Evolutionary conservation across 331 rosid species (phyloP), one percentile per base, ranked within the genome.

Genomic region (Pyrus hybrid): DNA sequence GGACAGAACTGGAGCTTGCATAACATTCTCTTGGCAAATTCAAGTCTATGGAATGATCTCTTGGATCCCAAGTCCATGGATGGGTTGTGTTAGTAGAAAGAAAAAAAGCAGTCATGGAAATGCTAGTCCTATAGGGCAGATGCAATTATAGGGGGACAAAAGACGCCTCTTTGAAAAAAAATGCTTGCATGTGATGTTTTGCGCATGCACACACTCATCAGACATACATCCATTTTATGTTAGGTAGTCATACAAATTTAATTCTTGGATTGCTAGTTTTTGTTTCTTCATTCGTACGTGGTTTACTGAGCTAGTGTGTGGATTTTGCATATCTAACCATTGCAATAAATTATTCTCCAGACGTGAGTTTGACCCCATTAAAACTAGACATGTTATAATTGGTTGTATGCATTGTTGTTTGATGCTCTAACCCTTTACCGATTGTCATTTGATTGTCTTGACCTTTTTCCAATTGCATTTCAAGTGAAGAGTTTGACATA

Each of bases 311-410:
- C 67, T 74, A 75, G 74, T 65, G 77, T 75, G 80, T 86, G 78
- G 79, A 74, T 70, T 77, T 77, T 79, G 86, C 93, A 91, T 96
- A 89, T 83, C 80, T 83, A 68, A 89, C 91, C 67, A 72, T 86
- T 83, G 82, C 81, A 80, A 89, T 93, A 89, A 89, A 83, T 83
- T 86, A 79, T 85, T 89, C 90, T 77, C 73, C 92, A 25, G 86
- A 83, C 87, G 97, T 91, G 80, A 86, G 93, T 82, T 83, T 87
- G 80, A 80, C 72, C 51, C 74, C 33, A 63, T 66, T 53, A 72
- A 77, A 79, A 67, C 75, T 80, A 64, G 63, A 69, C 45, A 25
- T 61, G 26, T 14, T 37, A 32, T 17, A 6, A 25, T 37, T 5
- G 22, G 21, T 13, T 3, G 30, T 67, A 60, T 80, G 63, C 71